Conservation (phyloP, 352 stramenopile genomes). For the Globisporangium nunn region DNA sequence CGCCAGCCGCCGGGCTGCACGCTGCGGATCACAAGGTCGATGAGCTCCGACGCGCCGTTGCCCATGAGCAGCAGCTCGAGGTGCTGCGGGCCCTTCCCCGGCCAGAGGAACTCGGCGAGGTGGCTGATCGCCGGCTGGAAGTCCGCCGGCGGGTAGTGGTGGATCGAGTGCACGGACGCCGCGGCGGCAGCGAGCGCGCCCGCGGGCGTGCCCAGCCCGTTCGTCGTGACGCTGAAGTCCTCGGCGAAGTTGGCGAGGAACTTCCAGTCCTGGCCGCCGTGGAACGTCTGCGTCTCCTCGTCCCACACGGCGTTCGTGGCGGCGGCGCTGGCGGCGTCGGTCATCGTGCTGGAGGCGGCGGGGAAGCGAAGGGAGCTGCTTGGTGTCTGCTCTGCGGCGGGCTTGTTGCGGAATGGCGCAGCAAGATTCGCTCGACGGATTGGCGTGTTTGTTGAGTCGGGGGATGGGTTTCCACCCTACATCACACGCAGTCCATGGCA, state of each 20-base stretch:
- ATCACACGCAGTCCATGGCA: background rate
- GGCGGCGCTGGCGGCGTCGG: background rate
- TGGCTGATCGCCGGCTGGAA: constrained; percentile 88
- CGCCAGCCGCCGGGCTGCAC: constrained; percentile 67
- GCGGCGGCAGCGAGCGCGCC: constrained; percentile 61
- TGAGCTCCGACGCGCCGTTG: constrained; percentile 81
- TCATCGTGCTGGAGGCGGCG: constrained; percentile 1
- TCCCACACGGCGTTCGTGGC: constrained; percentile 51
- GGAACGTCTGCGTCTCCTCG: constrained; percentile 84
- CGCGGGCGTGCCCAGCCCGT: constrained; percentile 75
- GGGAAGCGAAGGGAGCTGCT: background rate
- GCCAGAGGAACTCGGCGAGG: constrained; percentile 85
- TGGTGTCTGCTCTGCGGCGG: background rate
- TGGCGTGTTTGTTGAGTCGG: no score
- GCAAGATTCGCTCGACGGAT: no score
- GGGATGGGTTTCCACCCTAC: no score
- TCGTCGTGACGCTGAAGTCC: constrained; percentile 89
- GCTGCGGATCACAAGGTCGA: constrained; percentile 85
- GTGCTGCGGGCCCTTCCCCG: constrained; percentile 38
- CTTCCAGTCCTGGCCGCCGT: constrained; percentile 89
- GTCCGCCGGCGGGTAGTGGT: constrained; percentile 87
- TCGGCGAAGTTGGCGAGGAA: constrained; percentile 85
- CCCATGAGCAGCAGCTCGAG: constrained; percentile 71
- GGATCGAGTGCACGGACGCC: constrained; percentile 69
- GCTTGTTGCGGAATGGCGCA: background rate